Base-by-base conservation (phyloP, 345 rosid genomes). In the Angophora floribunda region DNA sequence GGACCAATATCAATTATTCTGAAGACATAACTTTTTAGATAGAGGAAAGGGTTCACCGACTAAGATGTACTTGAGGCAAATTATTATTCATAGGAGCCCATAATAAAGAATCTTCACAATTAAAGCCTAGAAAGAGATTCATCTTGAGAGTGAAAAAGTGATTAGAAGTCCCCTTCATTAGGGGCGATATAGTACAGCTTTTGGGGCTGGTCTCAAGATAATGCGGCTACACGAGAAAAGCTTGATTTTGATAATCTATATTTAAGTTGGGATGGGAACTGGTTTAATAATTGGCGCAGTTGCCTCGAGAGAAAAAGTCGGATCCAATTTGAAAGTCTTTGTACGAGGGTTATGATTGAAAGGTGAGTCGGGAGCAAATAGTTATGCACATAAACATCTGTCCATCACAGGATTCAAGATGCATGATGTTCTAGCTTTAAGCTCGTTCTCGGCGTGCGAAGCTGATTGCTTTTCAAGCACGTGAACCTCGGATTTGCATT, bases 131-230 rank as follows among this genome's bases (percentile, higher is more conserved):
- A 52, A 52, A 51, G 87, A 21, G 47, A 85, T 19, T 36, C 63
- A 52, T 52, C 28, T 85, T 24, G 87, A 88, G 90, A 92, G 91
- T 90, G 89, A 87, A 90, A 90, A 93, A 79, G 87, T 59, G 84
- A 41, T 61, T 87, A 87, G 32, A 88, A 90, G 86, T 80, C 79
- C 79, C 57, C 63, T 41, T 85, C 87, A 87, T 52, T 12, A 89
- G 36, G 30, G 5, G 22, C 75, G 32, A 36, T 50, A 36, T 52
- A 67, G 85, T 90, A 91, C 92, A 91, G 80, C 92, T 88, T 87
- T 86, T 15, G 78, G 94, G 92, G 91, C 87, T 91, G 88, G 96
- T 94, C 97, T 94, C 96, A 93, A 96, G 95, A 94, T 93, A 94
- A 89, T 94, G 95, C 96, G 94, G 96, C 96, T 89, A 32, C 89